Conservation (phyloP, 1,139 yeast genomes). For the Suhomyces yuchorum region DNA sequence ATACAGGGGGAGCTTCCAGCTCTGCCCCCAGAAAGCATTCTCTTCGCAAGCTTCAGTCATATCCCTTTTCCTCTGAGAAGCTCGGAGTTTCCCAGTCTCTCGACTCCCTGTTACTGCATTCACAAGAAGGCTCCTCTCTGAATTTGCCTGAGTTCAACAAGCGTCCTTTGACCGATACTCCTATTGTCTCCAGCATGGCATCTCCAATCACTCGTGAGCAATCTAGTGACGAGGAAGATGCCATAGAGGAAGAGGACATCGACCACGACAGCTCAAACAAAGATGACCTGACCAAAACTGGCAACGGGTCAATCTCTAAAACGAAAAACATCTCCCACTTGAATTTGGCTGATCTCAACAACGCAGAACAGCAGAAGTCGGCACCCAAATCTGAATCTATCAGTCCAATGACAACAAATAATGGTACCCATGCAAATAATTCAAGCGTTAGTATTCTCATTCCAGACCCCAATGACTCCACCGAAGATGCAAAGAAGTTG, state of each 20-base stretch:
- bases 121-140: conserved; percentile 14
- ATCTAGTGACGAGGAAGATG: conserved; percentile 28
- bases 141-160: conserved; percentile 62
- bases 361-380: conserved; percentile 5
- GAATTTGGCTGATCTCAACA: conserved; percentile 38
- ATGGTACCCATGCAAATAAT: conserved; percentile 2
- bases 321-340: conserved; percentile 48
- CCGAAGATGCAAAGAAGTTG: conserved; percentile 18
- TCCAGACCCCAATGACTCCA: conserved; percentile 10
- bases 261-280: conserved; percentile 3
- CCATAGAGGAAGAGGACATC: neutral
- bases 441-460: conserved; percentile 10
- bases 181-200: conserved; percentile 55
- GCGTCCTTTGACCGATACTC: conserved; percentile 73
- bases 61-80: conserved; percentile 20
- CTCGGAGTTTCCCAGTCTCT: conserved; percentile 27
- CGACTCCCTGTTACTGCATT: conserved; percentile 28
- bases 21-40: conserved; percentile 14
- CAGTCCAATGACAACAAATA: conserved; percentile 18
- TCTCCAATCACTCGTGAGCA: conserved; percentile 51
- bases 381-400: conserved; percentile 14
- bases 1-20: conserved; percentile 7
- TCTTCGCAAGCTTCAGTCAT: conserved; percentile 19
- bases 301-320: conserved; percentile 18
- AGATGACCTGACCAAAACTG: conserved; percentile 14